Conservation (phyloP, 2,329 filamentous ascomycete genomes). For the Hymenoscyphus scutula region DNA sequence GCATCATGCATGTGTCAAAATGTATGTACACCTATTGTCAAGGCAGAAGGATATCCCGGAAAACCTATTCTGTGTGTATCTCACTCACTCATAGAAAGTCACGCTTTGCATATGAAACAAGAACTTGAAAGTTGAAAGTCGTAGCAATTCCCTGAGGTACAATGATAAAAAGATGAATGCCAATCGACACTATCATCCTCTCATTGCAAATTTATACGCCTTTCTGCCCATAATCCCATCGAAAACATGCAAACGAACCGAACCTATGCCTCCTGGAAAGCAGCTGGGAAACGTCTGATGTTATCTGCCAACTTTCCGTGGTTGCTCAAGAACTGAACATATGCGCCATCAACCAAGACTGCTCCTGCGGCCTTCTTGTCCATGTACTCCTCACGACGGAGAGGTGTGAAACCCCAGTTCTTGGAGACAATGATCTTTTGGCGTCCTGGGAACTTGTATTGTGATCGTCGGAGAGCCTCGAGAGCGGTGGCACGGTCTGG, state of each 20-base stretch:
- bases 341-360: slow-evolving; percentile 96
- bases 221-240: slow-evolving; percentile 23
- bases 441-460: slow-evolving; percentile 99
- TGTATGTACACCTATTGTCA: not conserved
- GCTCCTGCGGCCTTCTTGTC: slow-evolving; percentile 90
- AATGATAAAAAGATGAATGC: slow-evolving; percentile 29
- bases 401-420: slow-evolving; percentile 99
- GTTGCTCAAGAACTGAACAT: slow-evolving; percentile 98
- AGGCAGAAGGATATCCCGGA: not conserved
- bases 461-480: slow-evolving; percentile 96
- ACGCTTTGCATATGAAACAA: slow-evolving; percentile 1
- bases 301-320: slow-evolving; percentile 83
- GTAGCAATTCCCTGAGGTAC: slow-evolving; percentile 34
- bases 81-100: not conserved
- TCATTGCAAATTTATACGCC: slow-evolving; percentile 34
- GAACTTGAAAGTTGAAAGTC: slow-evolving; percentile 18
- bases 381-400: slow-evolving; percentile 96
- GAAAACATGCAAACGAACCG: slow-evolving; percentile 13
- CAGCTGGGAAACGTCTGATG: slow-evolving; percentile 91
- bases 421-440: slow-evolving; percentile 99
- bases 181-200: slow-evolving; percentile 27
- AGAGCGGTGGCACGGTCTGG: slow-evolving; percentile 86
- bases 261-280: slow-evolving; percentile 57
- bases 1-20: not conserved
- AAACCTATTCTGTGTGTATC: not conserved